Percentiles rank a stretch among this genome's conserved stretches.
These are phyloP conservation scores for Melaleuca quinquenervia DNA, from an alignment of 345 rosid species.

Conservation along the genomic window DNA sequence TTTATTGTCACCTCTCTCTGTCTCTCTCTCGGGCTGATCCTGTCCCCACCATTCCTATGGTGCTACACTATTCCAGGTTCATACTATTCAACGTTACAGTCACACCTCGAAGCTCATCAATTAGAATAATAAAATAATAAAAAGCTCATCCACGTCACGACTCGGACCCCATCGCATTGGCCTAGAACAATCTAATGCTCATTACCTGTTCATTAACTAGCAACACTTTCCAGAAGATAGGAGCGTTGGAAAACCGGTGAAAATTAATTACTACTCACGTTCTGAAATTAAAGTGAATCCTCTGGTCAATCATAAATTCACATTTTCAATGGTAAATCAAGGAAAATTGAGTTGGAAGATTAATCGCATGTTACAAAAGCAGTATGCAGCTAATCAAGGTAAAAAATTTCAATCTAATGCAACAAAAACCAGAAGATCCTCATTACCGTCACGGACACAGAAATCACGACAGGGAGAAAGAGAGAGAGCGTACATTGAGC, in stretches of 20 bases:
- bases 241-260: not conserved
- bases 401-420: not conserved
- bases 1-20: not conserved
- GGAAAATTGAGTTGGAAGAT: not conserved
- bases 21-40: not conserved
- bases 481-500: slow-evolving; percentile 54
- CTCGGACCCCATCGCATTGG: not conserved
- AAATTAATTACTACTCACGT: not conserved
- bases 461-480: not conserved
- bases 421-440: not conserved
- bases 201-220: not conserved
- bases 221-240: not conserved
- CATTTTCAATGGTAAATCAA: not conserved
- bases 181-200: not conserved
- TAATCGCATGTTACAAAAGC: not conserved
- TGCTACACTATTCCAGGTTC: not conserved
- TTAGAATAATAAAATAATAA: not conserved
- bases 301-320: not conserved
- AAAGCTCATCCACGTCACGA: not conserved
- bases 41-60: not conserved
- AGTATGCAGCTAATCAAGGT: not conserved
- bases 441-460: not conserved
- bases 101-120: not conserved
- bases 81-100: not conserved
- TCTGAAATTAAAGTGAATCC: not conserved